Evolutionary conservation across 129 eudicot genomes (phyloP).

Genomic region (Scalesia atractyloides): DNA sequence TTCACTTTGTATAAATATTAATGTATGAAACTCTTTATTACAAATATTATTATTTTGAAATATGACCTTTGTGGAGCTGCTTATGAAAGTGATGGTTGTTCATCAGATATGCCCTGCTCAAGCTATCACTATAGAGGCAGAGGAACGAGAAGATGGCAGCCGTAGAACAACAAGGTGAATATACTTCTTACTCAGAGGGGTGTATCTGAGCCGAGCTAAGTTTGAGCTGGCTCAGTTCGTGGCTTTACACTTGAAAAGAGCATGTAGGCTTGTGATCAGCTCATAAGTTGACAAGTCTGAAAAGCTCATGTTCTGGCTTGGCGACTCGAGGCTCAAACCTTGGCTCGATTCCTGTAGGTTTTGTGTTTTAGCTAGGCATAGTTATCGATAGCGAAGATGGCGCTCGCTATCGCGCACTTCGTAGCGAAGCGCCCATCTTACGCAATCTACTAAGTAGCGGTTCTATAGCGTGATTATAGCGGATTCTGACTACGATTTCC

Average conservation of each 20-base stretch:
- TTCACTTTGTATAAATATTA: neutral
- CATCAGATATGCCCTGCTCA: conserved; percentile 92
- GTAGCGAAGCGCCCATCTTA: too few relatives aligned
- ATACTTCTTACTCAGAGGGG: neutral
- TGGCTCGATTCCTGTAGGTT: neutral
- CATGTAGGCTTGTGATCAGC: conserved; percentile 10
- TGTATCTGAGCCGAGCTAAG: conserved; percentile 3
- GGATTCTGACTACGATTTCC: too few relatives aligned
- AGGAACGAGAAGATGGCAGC: conserved; percentile 95
- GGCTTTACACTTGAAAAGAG: conserved; percentile 5
- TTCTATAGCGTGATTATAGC: too few relatives aligned
- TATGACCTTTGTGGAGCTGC: neutral
- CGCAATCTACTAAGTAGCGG: too few relatives aligned
- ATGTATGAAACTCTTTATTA: neutral
- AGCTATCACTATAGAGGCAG: conserved; percentile 95
- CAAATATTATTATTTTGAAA: neutral
- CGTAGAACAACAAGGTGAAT: conserved; percentile 85
- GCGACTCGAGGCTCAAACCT: neutral
- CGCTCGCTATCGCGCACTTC: too few relatives aligned
- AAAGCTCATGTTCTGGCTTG: conserved; percentile 1
- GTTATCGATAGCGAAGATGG: too few relatives aligned
- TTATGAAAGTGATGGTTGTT: conserved; percentile 5
- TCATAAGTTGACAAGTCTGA: neutral
- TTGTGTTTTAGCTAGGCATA: neutral
- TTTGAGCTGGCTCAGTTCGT: neutral